These are phyloP conservation scores for Pleoardoris graminearum DNA, from an alignment of 2,329 filamentous ascomycete species.

Conservation along the genomic window DNA sequence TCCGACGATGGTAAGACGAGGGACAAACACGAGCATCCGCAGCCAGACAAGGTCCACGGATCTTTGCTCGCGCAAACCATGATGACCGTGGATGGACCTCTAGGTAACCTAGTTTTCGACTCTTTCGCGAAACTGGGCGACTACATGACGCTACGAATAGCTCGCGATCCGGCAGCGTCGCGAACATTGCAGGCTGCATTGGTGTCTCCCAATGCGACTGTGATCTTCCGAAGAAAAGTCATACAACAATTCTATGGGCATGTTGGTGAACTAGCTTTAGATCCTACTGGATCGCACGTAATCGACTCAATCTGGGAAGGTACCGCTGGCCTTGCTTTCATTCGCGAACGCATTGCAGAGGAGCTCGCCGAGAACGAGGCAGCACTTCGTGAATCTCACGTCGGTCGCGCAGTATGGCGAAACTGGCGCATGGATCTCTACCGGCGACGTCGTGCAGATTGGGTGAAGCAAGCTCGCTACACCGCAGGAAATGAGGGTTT, in stretches of 20 bases:
- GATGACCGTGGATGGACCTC: slow-evolving; percentile 70
- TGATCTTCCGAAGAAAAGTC: slow-evolving; percentile 65
- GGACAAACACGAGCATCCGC: slow-evolving; percentile 33
- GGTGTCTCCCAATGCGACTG: slow-evolving; percentile 56
- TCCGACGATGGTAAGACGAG: slow-evolving; percentile 46
- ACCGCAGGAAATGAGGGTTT: slow-evolving; percentile 56
- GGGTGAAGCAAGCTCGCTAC: slow-evolving; percentile 63
- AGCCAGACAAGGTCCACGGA: slow-evolving; percentile 70
- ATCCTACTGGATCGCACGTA: slow-evolving; percentile 67
- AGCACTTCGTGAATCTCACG: slow-evolving; percentile 64
- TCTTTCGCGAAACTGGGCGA: slow-evolving; percentile 54
- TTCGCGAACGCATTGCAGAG: slow-evolving; percentile 68
- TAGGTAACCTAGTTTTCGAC: slow-evolving; percentile 72
- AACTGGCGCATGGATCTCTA: slow-evolving; percentile 77
- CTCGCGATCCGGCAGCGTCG: slow-evolving; percentile 62
- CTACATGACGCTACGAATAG: slow-evolving; percentile 62
- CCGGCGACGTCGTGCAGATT: slow-evolving; percentile 64
- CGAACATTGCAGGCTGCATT: slow-evolving; percentile 68
- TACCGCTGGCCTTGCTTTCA: slow-evolving; percentile 65
- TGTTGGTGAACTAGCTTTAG: slow-evolving; percentile 62
- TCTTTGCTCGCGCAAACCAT: slow-evolving; percentile 81
- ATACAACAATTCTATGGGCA: slow-evolving; percentile 65
- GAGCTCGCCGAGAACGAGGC: slow-evolving; percentile 64
- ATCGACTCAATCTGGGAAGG: slow-evolving; percentile 68
- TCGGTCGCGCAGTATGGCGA: slow-evolving; percentile 70